Evolutionary conservation across 306 rosid genomes (phyloP), one percentile per base, ranked within the genome.

Genomic region (Betula pendula): DNA sequence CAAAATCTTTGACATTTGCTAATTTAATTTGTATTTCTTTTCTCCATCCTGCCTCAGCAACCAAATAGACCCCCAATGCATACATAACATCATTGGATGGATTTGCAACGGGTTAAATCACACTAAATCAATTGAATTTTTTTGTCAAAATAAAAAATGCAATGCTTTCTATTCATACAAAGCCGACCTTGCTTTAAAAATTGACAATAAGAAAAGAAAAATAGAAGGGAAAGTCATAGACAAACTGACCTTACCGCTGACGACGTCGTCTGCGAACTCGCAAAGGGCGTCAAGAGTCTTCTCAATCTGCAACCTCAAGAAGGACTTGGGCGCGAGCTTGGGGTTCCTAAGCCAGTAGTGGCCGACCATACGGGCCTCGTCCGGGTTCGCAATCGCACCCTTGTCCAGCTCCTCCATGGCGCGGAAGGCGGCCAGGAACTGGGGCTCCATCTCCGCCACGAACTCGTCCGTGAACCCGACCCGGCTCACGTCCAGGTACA

Each of bases 381-480:
- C 99, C n/a, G 99, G 97, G 53, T 95, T 95, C 10, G 99, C 97
- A 77, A 95, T 90, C 55, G 99, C 92, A 1, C 99, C 99, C 9
- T 80, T 90, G 82, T 95, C 99, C 35, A 95, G 76, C 73, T 85
- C 91, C 86, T 72, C 97, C 99, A 95, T 95, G 6, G 96, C 96
- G 8, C 49, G 49, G 12, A 95, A 84, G 70, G 99, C 99, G 44
- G 74, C 76, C 77, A 76, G 77, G 8, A 95, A 78, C n/a, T 87
- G 85, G 14, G 96, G 91, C 85, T 95, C 97, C 97, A 95, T 95
- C 77, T 88, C 78, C 35, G 38, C 66, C 10, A 92, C 85, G 80
- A 89, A 95, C 84, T 90, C 97, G 8, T 89, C 99, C 3, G 88
- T 75, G 72, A 95, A 95, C 77, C 99, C 99, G 78, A 95, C 94